phyloP scores from a whole-genome alignment of 257 asterid genomes.

The Ilex aquifolium region DNA sequence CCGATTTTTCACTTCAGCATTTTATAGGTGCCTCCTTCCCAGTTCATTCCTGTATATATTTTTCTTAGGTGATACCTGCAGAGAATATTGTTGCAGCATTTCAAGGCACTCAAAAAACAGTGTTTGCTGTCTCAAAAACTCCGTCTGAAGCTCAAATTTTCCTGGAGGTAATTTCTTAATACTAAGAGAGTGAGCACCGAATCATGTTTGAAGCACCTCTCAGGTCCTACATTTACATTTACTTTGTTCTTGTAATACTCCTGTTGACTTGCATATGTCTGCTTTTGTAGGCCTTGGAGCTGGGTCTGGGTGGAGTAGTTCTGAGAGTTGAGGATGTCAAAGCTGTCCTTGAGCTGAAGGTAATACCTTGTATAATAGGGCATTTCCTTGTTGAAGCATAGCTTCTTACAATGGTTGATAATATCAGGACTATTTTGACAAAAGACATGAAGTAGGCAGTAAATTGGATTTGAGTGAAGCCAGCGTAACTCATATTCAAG shows the following conservation, averaged over 20 bases:
- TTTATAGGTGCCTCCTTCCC: neutral
- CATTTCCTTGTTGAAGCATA: slow-evolving; percentile 7
- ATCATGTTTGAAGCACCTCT: neutral
- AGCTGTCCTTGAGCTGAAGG: slow-evolving; percentile 71
- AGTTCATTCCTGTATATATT: neutral
- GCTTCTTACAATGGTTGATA: slow-evolving; percentile 15
- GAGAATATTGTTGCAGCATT: slow-evolving; percentile 83
- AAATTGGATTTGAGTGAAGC: slow-evolving; percentile 57
- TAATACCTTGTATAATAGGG: slow-evolving; percentile 13
- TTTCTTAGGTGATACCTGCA: slow-evolving; percentile 70
- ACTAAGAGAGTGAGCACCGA: neutral
- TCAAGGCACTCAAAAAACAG: slow-evolving; percentile 59
- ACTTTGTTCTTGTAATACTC: neutral
- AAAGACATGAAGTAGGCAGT: slow-evolving; percentile 47
- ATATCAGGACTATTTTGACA: slow-evolving; percentile 63
- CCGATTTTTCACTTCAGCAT: neutral
- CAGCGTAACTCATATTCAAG: slow-evolving; percentile 50
- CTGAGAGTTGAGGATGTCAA: slow-evolving; percentile 65
- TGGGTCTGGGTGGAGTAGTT: slow-evolving; percentile 81
- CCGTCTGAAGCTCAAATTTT: slow-evolving; percentile 68
- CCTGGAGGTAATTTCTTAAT: slow-evolving; percentile 52
- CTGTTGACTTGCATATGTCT: slow-evolving; percentile 14
- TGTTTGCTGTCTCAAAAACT: slow-evolving; percentile 67
- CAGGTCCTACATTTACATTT: neutral
- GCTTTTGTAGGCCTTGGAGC: slow-evolving; percentile 80